These are phyloP conservation scores for Yamadazyma insecticola DNA, from an alignment of 805 yeast genomes.

Conservation along the genomic window DNA sequence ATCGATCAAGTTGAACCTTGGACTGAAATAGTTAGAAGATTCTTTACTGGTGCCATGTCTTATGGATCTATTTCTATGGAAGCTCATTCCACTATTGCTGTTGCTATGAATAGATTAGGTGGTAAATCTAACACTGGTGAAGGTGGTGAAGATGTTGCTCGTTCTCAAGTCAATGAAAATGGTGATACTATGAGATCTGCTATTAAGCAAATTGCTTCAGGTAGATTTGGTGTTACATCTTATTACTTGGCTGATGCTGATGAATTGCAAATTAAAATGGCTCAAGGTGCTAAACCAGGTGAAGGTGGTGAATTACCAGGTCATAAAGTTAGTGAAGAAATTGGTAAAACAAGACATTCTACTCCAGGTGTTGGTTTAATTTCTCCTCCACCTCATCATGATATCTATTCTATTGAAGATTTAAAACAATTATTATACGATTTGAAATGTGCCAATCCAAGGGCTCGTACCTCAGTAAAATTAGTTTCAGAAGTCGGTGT, in stretches of 20 bases:
- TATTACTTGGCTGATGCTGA: slow-evolving; percentile 93
- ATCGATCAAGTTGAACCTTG: slow-evolving; percentile 98
- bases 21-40: slow-evolving; percentile 97
- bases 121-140: slow-evolving; percentile 99
- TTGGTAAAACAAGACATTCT: slow-evolving; percentile 94
- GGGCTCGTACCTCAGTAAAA: slow-evolving; percentile 95
- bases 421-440: slow-evolving; percentile 94
- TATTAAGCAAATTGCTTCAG: slow-evolving; percentile 96
- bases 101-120: slow-evolving; percentile 96
- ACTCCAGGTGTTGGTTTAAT: slow-evolving; percentile 96
- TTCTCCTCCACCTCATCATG: slow-evolving; percentile 99
- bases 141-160: slow-evolving; percentile 97
- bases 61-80: slow-evolving; percentile 99
- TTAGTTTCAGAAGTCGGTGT: slow-evolving; percentile 98
- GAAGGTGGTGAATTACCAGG: slow-evolving; percentile 99
- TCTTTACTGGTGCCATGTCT: slow-evolving; percentile 99
- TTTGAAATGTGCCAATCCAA: slow-evolving; percentile 93
- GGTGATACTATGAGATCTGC: slow-evolving; percentile 99
- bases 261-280: slow-evolving; percentile 96
- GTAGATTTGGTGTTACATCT: slow-evolving; percentile 97
- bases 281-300: slow-evolving; percentile 99
- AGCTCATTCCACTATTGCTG: slow-evolving; percentile 95
- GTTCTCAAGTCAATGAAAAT: slow-evolving; percentile 71
- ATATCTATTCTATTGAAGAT: slow-evolving; percentile 96
- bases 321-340: slow-evolving; percentile 79